phyloP scores from a whole-genome alignment of 331 rosid genomes.

The Malus hybrid region DNA sequence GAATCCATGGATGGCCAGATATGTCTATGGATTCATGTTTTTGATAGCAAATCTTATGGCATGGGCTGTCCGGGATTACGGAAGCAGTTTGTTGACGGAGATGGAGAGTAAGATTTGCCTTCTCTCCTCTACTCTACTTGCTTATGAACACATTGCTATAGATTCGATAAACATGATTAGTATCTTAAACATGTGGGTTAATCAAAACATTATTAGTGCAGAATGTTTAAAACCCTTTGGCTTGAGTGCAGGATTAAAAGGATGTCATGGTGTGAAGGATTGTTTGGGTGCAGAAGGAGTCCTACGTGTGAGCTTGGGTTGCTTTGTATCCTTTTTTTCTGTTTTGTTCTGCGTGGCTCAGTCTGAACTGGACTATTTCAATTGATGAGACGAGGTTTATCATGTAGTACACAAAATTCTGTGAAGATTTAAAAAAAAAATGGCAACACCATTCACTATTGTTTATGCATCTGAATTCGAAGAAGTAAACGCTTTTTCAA shows the following conservation, averaged over 20 bases:
- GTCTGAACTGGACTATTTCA: neutral
- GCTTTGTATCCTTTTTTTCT: conserved; percentile 83
- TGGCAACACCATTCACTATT: neutral
- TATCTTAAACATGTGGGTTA: neutral
- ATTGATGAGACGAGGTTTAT: neutral
- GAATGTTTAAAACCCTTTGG: neutral
- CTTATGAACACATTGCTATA: neutral
- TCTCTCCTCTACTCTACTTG: neutral
- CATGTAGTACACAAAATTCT: neutral
- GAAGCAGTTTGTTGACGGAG: conserved; percentile 37
- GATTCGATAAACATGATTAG: neutral
- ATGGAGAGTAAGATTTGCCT: conserved; percentile 52
- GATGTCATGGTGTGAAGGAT: conserved; percentile 53
- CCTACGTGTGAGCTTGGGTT: conserved; percentile 90
- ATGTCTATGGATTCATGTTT: conserved; percentile 69
- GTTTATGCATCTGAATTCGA: neutral
- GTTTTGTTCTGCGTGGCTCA: neutral
- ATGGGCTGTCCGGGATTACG: conserved; percentile 91
- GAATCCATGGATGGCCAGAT: conserved; percentile 98
- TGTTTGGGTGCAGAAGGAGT: conserved; percentile 92
- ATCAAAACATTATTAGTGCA: neutral
- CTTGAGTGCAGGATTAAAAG: conserved; percentile 50
- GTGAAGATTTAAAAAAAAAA: no score
- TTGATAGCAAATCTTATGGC: conserved; percentile 62
- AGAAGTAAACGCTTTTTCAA: neutral